These are phyloP conservation scores for Apiotrichum veenhuisii DNA, from an alignment of 1,284 basidiomycete genomes.

Conservation along the genomic window DNA sequence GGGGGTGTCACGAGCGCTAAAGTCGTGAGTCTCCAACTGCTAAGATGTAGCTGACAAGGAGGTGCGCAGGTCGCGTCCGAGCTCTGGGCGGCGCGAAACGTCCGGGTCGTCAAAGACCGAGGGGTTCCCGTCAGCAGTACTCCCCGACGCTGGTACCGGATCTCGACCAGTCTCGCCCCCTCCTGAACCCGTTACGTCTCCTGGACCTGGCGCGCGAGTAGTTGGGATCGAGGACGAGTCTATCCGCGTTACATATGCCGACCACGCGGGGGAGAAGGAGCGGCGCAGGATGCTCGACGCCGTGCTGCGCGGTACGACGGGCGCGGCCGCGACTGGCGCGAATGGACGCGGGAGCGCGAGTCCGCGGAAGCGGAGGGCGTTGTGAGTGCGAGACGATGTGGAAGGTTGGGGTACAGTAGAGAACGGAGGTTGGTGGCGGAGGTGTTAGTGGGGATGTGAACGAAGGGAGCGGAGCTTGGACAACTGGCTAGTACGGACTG, in stretches of 20 bases:
- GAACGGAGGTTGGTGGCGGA: no score
- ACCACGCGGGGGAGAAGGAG: conserved; percentile 34
- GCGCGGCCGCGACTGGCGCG: no score
- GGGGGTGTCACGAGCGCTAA: conserved; percentile 1
- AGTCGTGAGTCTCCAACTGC: conserved; percentile 10
- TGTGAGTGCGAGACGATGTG: no score
- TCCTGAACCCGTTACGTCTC: not conserved
- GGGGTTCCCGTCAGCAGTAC: no score
- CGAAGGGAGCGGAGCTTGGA: no score
- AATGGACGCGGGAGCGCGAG: conserved; percentile 2
- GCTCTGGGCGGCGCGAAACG: no score
- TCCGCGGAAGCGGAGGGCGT: conserved; percentile 6
- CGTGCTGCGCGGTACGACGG: conserved; percentile 19
- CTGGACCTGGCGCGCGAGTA: not conserved
- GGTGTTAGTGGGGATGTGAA: no score
- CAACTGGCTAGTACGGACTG: no score
- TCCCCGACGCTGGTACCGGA: not conserved
- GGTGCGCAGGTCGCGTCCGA: not conserved
- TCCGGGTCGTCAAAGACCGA: no score
- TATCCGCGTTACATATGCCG: conserved; percentile 35
- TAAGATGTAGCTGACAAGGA: not conserved
- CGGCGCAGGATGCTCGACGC: conserved; percentile 32
- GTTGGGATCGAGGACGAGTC: conserved; percentile 28
- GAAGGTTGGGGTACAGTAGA: no score
- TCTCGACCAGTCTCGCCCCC: not conserved